A percentile compares a stretch with the other conserved stretches of the same genome.
Conservation (phyloP, 106 monocot genomes). For the Gastrodia elata region DNA sequence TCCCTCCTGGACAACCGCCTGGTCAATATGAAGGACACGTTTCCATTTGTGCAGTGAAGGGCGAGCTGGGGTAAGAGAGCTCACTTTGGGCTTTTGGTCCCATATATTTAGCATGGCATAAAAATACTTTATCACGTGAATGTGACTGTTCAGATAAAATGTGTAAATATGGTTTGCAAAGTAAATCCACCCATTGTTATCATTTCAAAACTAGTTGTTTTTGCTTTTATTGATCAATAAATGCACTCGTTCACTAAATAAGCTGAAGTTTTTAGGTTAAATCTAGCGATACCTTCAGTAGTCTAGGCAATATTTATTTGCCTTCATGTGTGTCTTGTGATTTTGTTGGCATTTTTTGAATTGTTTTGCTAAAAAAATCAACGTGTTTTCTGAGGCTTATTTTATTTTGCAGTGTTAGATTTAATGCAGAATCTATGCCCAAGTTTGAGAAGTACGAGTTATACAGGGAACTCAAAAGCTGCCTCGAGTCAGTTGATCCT, state of each 20-base stretch:
- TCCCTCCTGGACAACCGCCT: conserved; percentile 83
- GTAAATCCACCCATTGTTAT: not conserved
- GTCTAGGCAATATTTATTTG: conserved; percentile 1
- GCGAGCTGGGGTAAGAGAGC: conserved; percentile 38
- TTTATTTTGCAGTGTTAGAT: conserved; percentile 25
- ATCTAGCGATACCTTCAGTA: not conserved
- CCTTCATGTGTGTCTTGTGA: not conserved
- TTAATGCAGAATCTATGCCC: conserved; percentile 19
- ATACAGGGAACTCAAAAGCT: conserved; percentile 57
- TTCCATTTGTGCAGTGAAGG: conserved; percentile 54
- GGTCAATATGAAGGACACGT: conserved; percentile 87
- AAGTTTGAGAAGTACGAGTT: conserved; percentile 58
- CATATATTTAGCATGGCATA: not conserved
- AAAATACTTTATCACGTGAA: not conserved
- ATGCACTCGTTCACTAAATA: not conserved
- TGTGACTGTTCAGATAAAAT: not conserved
- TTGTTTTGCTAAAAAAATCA: not conserved
- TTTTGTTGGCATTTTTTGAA: not conserved
- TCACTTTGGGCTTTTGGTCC: not conserved
- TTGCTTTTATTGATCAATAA: not conserved
- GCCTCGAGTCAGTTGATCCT: conserved; percentile 57
- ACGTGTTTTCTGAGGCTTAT: not conserved
- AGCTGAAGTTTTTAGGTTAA: not conserved
- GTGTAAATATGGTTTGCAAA: not conserved
- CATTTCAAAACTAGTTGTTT: not conserved